These are phyloP conservation scores for Irineochytrium annulatum DNA, from an alignment of 192 early-diverging fungal species.

Conservation along the genomic window DNA sequence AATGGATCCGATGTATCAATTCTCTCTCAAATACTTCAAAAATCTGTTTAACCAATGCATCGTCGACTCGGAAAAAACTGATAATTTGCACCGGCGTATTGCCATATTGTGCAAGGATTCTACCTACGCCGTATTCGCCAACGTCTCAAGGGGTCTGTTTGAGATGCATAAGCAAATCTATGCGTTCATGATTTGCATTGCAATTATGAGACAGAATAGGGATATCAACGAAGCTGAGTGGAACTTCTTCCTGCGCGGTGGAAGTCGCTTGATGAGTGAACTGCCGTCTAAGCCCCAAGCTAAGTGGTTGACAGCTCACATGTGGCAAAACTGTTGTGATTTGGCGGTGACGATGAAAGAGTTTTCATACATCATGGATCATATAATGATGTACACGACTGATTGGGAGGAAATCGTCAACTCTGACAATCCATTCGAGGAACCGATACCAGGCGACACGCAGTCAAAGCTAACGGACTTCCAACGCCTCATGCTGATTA, in stretches of 20 bases:
- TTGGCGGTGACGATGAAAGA: constrained; percentile 34
- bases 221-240: constrained; percentile 45
- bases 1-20: constrained; percentile 66
- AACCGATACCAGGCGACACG: constrained; percentile 37
- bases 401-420: constrained; percentile 52
- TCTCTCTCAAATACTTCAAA: constrained; percentile 64
- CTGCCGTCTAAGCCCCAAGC: constrained; percentile 38
- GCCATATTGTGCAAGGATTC: constrained; percentile 48
- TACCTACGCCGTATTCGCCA: constrained; percentile 53
- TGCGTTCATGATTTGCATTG: constrained; percentile 57
- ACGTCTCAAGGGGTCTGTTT: constrained; percentile 58
- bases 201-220: constrained; percentile 45
- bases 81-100: constrained; percentile 44
- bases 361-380: constrained; percentile 41
- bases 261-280: constrained; percentile 26
- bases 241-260: constrained; percentile 59
- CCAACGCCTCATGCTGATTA: constrained; percentile 50
- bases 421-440: constrained; percentile 32
- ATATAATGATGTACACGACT: constrained; percentile 38
- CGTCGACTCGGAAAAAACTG: constrained; percentile 43
- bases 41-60: constrained; percentile 56
- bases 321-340: constrained; percentile 57
- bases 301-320: constrained; percentile 40
- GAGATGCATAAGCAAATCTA: constrained; percentile 58
- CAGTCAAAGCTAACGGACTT: constrained; percentile 36